These are phyloP conservation scores for Striga hermonthica DNA, from an alignment of 305 asterid species.

Conservation along the genomic window DNA sequence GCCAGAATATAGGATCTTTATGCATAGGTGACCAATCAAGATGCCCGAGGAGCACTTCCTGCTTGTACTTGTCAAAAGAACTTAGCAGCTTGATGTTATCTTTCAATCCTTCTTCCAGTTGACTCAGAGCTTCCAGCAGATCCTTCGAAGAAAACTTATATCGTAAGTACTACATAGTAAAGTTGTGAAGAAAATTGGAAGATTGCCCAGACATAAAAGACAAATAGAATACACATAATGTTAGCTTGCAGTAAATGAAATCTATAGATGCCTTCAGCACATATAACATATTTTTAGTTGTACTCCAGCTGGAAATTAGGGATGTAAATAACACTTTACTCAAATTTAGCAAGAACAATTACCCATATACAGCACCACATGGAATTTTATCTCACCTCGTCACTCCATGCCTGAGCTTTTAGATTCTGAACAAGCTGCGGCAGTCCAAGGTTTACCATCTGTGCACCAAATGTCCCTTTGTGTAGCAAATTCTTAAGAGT, in stretches of 20 bases:
- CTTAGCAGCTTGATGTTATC: constrained; percentile 74
- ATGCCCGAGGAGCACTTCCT: constrained; percentile 87
- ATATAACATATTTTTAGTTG: background rate
- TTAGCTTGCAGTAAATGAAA: background rate
- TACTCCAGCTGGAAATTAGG: constrained; percentile 17
- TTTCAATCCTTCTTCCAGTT: constrained; percentile 72
- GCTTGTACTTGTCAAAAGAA: constrained; percentile 84
- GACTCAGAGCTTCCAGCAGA: constrained; percentile 74
- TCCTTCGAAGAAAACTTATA: constrained; percentile 44
- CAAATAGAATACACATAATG: background rate
- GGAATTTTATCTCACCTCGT: constrained; percentile 56
- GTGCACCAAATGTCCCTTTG: constrained; percentile 78
- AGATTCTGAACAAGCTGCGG: constrained; percentile 78
- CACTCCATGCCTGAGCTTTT: constrained; percentile 97
- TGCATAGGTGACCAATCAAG: constrained; percentile 98
- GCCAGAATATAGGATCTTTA: constrained; percentile 86
- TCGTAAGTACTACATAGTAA: constrained; percentile 21
- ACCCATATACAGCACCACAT: constrained; percentile 8
- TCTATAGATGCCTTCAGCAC: background rate
- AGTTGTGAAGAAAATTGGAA: constrained; percentile 2
- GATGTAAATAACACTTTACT: background rate
- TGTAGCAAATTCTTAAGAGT: constrained; percentile 74
- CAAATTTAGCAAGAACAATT: constrained; percentile 22
- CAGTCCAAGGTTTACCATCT: constrained; percentile 78
- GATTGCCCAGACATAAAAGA: constrained; percentile 10